phyloP scores from a whole-genome alignment of 1,139 yeast species.

The Hansenula sp. region DNA sequence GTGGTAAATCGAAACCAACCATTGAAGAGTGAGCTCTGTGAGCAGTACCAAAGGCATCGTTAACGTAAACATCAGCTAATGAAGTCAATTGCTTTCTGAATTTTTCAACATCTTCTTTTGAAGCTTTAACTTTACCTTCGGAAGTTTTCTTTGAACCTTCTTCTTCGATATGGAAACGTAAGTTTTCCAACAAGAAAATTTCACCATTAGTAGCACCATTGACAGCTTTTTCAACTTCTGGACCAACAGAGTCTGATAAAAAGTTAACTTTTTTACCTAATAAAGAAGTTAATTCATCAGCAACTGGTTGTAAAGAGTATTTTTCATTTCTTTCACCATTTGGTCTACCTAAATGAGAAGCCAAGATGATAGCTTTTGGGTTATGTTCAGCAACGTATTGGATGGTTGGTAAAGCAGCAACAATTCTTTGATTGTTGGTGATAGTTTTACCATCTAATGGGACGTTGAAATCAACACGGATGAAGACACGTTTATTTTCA shows the following conservation, averaged over 20 bases:
- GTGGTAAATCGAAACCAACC: slow-evolving; percentile 92
- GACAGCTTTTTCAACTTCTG: slow-evolving; percentile 76
- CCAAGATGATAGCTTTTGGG: slow-evolving; percentile 86
- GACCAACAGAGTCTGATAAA: slow-evolving; percentile 85
- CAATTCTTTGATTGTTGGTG: slow-evolving; percentile 98
- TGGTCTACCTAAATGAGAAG: slow-evolving; percentile 97
- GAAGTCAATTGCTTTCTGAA: slow-evolving; percentile 86
- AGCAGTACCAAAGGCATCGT: slow-evolving; percentile 98
- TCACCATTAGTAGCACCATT: slow-evolving; percentile 64
- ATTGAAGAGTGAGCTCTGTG: slow-evolving; percentile 99
- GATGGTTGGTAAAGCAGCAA: slow-evolving; percentile 96
- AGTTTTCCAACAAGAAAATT: slow-evolving; percentile 80
- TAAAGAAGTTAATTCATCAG: slow-evolving; percentile 75
- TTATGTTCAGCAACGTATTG: slow-evolving; percentile 84
- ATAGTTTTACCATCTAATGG: slow-evolving; percentile 93
- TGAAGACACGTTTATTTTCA: slow-evolving; percentile 87
- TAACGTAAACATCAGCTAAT: slow-evolving; percentile 91
- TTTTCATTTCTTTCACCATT: slow-evolving; percentile 82
- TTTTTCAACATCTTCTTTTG: slow-evolving; percentile 70
- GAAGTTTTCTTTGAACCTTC: slow-evolving; percentile 91
- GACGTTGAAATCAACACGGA: slow-evolving; percentile 96
- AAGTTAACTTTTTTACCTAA: slow-evolving; percentile 70
- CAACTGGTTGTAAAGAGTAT: slow-evolving; percentile 90
- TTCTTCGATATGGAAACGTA: slow-evolving; percentile 95
- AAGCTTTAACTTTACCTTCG: slow-evolving; percentile 89